These are phyloP conservation scores for Phalaenopsis hybrid DNA, from an alignment of 116 monocot genomes.

Conservation along the genomic window DNA sequence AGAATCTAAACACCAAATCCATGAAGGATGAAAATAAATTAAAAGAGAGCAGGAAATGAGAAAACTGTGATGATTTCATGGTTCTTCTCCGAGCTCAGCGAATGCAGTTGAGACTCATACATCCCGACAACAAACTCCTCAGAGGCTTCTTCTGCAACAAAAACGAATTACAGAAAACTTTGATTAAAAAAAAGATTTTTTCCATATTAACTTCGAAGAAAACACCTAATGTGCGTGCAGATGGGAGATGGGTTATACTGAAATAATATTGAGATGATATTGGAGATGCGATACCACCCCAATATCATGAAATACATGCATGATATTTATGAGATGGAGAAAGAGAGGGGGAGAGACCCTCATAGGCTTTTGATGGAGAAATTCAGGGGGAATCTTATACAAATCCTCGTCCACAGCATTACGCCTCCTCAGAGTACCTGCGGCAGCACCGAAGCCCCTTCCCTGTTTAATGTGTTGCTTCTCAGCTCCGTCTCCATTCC, in stretches of 20 bases:
- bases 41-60: neutral
- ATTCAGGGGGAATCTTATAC: conserved; percentile 20
- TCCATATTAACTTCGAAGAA: neutral
- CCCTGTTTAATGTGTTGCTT: conserved; percentile 10
- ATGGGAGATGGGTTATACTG: too few relatives aligned
- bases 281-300: too few relatives aligned
- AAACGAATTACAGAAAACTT: neutral
- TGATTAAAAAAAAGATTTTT: neutral
- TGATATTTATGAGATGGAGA: neutral
- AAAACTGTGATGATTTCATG: neutral
- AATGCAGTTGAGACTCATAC: conserved; percentile 13
- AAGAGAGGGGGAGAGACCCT: neutral
- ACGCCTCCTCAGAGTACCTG: neutral
- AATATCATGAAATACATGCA: too few relatives aligned
- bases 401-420: conserved; percentile 18
- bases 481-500: neutral
- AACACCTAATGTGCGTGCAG: too few relatives aligned
- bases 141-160: conserved; percentile 15
- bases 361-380: conserved; percentile 17
- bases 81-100: neutral
- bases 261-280: too few relatives aligned
- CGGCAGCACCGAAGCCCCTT: conserved; percentile 1
- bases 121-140: conserved; percentile 14
- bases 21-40: neutral
- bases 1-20: neutral